Conservation (phyloP, 2,329 filamentous ascomycete genomes). For the Exophiala alcalophila region DNA sequence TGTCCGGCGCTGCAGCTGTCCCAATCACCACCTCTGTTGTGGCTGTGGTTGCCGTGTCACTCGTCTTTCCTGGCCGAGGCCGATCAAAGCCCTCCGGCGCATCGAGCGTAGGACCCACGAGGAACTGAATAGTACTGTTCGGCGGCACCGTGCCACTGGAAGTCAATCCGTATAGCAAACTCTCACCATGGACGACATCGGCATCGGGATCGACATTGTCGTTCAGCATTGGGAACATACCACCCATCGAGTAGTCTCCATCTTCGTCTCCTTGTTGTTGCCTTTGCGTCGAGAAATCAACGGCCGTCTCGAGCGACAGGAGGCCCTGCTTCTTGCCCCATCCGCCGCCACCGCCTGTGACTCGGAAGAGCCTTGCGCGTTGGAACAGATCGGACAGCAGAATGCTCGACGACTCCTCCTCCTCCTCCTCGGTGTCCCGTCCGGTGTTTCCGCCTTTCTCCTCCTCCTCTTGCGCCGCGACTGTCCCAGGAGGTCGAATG, state of each 20-base stretch:
- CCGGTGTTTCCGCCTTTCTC: neutral
- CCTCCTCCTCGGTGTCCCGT: neutral
- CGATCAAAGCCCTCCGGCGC: too few species aligned
- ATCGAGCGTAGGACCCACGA: neutral
- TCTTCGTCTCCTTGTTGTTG: too few species aligned
- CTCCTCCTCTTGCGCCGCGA: neutral
- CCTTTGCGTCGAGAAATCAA: conserved; percentile 10
- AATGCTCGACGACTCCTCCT: too few species aligned
- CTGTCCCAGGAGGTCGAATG: conserved; percentile 11
- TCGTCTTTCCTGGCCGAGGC: neutral
- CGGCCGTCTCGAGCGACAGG: conserved; percentile 28
- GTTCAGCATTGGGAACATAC: too few species aligned
- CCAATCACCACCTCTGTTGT: conserved; percentile 1
- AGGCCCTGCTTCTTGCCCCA: conserved; percentile 31
- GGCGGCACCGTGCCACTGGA: conserved; percentile 13
- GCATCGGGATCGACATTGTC: conserved; percentile 17
- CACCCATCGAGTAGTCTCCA: conserved; percentile 1
- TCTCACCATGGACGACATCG: too few species aligned
- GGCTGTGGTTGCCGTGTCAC: neutral
- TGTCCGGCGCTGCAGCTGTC: conserved; percentile 2
- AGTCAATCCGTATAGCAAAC: neutral
- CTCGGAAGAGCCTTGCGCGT: conserved; percentile 24
- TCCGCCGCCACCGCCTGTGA: conserved; percentile 31
- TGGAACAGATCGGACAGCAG: conserved; percentile 7
- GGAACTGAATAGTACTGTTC: conserved; percentile 22